A percentile compares a stretch with the other conserved stretches of the same genome.
Evolutionary conservation across 1,284 basidiomycete species (phyloP).

Genomic region (Tilletia setariae): DNA sequence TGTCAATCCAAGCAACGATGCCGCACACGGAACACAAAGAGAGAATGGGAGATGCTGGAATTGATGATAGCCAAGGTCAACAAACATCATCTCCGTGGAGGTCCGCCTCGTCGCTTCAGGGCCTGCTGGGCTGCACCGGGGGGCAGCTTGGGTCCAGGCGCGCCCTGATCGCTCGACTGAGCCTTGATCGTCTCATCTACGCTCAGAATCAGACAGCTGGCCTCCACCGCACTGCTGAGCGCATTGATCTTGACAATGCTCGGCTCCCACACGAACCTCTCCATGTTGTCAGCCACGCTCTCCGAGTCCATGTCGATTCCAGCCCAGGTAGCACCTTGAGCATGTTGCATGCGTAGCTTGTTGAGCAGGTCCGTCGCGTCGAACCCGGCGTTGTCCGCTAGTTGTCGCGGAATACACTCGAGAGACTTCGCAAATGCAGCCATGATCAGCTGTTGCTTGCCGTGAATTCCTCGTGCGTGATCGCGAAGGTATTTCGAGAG

Average conservation of each 20-base stretch:
- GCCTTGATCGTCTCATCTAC: conserved; percentile 53
- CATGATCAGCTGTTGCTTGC: conserved; percentile 92
- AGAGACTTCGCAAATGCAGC: conserved; percentile 94
- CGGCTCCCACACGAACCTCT: conserved; percentile 96
- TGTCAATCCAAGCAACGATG: not conserved
- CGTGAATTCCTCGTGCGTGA: conserved; percentile 85
- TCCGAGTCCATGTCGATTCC: conserved; percentile 95
- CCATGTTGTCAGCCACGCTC: conserved; percentile 85
- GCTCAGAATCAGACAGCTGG: conserved; percentile 77
- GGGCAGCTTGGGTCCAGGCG: conserved; percentile 41
- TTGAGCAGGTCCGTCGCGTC: conserved; percentile 97
- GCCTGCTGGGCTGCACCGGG: conserved; percentile 51
- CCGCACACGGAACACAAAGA: not conserved
- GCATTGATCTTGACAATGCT: conserved; percentile 93
- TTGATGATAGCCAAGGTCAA: not conserved
- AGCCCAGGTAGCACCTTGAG: conserved; percentile 77
- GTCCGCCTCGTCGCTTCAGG: conserved; percentile 22
- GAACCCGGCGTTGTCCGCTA: conserved; percentile 96
- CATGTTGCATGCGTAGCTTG: conserved; percentile 94
- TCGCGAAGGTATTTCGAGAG: conserved; percentile 87
- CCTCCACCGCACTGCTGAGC: conserved; percentile 88
- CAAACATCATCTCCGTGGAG: conserved; percentile 15
- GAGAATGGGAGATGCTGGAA: not conserved
- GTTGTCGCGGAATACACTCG: conserved; percentile 95
- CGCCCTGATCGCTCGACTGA: conserved; percentile 41